A percentile compares a stretch with the other conserved stretches of the same genome.
Evolutionary conservation across 441 rosid genomes (phyloP).

Genomic region (Aleurites moluccanus): DNA sequence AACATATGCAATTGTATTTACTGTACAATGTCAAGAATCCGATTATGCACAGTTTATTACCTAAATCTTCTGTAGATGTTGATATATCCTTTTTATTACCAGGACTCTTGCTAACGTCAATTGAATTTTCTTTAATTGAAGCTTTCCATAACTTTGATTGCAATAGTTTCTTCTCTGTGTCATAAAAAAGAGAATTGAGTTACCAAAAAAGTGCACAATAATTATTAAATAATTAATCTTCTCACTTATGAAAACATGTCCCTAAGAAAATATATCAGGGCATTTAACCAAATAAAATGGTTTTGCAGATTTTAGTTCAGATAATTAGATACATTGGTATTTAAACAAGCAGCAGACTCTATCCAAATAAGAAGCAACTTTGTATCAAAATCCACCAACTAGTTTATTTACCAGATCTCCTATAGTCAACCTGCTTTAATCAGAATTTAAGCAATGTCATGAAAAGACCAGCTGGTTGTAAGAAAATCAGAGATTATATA

Average conservation of each 20-base stretch:
- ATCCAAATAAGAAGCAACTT: no score
- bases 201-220: background rate
- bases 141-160: constrained; percentile 85
- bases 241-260: background rate
- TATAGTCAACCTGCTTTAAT: background rate
- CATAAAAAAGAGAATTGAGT: constrained; percentile 23
- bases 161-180: constrained; percentile 87
- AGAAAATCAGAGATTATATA: background rate
- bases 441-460: background rate
- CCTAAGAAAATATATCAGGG: background rate
- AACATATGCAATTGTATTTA: background rate
- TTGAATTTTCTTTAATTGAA: constrained; percentile 52
- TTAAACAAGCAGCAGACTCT: background rate
- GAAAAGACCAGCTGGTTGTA: background rate
- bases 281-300: background rate
- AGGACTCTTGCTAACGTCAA: constrained; percentile 41
- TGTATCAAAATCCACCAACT: background rate
- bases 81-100: constrained; percentile 54
- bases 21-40: background rate
- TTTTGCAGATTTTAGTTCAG: background rate
- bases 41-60: constrained; percentile 34
- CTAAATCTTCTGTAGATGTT: constrained; percentile 88
- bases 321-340: background rate
- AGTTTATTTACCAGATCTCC: background rate
- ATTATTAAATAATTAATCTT: constrained; percentile 4